Evolutionary conservation across 1,284 basidiomycete species (phyloP).

Genomic region (Cutaneotrichosporon arboriforme): DNA sequence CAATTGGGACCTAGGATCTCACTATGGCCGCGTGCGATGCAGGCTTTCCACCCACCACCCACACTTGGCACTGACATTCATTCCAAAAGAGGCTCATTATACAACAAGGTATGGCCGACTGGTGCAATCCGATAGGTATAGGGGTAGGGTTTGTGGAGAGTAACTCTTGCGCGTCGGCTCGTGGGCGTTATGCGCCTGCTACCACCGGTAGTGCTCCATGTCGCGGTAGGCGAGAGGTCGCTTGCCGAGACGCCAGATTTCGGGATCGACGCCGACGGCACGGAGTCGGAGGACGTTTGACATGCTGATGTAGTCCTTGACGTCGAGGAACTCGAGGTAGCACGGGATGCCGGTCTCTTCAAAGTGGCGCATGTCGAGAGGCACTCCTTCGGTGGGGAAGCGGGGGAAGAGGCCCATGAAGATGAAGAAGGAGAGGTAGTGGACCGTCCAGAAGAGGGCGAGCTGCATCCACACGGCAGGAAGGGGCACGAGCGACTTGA

Average conservation of each 20-base stretch:
- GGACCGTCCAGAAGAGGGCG: background rate
- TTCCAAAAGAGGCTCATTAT: too few relatives aligned
- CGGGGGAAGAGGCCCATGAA: slow-evolving; percentile 1
- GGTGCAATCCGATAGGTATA: too few relatives aligned
- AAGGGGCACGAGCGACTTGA: too few relatives aligned
- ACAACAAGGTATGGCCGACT: too few relatives aligned
- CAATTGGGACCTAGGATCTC: too few relatives aligned
- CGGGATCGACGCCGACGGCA: background rate
- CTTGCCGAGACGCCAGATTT: background rate
- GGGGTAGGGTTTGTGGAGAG: too few relatives aligned
- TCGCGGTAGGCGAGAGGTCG: background rate
- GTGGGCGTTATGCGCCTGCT: background rate
- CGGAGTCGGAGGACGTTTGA: background rate
- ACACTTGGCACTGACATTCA: too few relatives aligned
- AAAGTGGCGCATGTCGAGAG: background rate
- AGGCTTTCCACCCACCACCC: too few relatives aligned
- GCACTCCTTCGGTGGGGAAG: slow-evolving; percentile 4
- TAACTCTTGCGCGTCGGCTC: background rate
- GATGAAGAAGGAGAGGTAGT: background rate
- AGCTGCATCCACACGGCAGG: background rate
- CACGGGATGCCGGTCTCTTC: background rate
- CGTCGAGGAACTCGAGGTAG: background rate
- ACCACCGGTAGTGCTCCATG: background rate
- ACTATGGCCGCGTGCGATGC: too few relatives aligned
- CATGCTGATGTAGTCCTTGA: background rate